Evolutionary conservation across 2,329 filamentous ascomycete genomes (phyloP), one percentile per base, ranked within the genome.

Genomic region (Pseudogymnoascus pannorum): DNA sequence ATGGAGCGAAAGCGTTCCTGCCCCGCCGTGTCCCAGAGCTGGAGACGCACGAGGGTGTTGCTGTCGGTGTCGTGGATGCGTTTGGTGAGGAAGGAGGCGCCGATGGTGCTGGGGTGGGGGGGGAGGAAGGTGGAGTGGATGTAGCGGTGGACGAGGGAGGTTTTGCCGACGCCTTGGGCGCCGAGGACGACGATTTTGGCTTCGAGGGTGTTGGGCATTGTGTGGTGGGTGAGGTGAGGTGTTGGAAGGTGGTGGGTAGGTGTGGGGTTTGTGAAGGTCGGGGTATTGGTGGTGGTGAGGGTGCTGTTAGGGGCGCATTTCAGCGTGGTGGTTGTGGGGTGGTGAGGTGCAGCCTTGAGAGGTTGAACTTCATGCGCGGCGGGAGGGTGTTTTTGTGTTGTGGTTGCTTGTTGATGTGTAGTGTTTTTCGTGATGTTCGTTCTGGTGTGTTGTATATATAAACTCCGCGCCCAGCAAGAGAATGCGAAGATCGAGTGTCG

Each of bases 1-100:
- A 99, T 97, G 64, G 89, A 92, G 68, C 93, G 86, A 74, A 97
- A 99, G 61, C 93, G 86, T 78, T 99, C 93, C 72, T 99, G 93
- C 64, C 93, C 93, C 62, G 93, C 86, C 79, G 92, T 97, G 72
- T 97, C 92, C 92, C 92, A 97, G 67, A 97, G 95, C 72, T 97
- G 92, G 36, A 97, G 80, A n/a, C 92, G 86, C 35, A 97, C 91
- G 22, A 89, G 81, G 1, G 91, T 94, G 69, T 93, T 90, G 20
- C 88, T 90, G 72, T 96, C 90, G 64, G 84, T 85, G 75, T 97
- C 92, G 67, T 89, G 80, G 63, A 92, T 87, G 70, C 87, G 85
- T 76, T 92, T 92, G 44, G 89, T 89, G 72, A 91, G 79, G 74
- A 92, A 92, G 71, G 86, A 89, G 26, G 89, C 89, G 72, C 89